A percentile compares a stretch with the other conserved stretches of the same genome.
These are phyloP conservation scores for Aurantiochytrium sp. DNA, from an alignment of 108 stramenopile species.

Conservation along the genomic window DNA sequence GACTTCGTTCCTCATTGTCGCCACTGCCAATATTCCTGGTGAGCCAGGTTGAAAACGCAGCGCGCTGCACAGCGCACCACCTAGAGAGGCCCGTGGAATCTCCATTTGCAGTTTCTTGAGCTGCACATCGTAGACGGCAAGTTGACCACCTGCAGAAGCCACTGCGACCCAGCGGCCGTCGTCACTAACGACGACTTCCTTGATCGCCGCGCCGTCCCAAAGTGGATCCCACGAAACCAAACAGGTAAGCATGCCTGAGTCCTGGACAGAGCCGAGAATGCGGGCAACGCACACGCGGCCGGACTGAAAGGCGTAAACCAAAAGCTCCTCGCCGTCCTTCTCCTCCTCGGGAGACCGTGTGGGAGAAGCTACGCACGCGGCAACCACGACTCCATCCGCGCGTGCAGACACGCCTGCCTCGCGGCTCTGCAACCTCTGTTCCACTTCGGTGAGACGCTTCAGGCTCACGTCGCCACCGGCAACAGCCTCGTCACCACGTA, in stretches of 20 bases:
- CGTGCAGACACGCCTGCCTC: background rate
- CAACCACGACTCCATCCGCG: background rate
- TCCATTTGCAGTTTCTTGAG: background rate
- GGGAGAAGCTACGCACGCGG: background rate
- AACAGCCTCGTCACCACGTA: background rate
- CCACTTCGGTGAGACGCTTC: background rate
- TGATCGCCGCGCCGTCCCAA: background rate
- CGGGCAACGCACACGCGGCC: background rate
- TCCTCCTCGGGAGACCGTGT: background rate
- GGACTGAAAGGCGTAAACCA: background rate
- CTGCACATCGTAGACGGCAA: background rate
- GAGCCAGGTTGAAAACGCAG: background rate
- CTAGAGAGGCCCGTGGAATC: background rate
- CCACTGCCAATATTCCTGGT: background rate
- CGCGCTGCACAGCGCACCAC: background rate
- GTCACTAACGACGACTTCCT: background rate
- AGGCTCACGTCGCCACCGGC: background rate
- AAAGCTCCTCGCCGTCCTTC: background rate
- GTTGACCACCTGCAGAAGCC: background rate
- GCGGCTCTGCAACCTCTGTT: background rate
- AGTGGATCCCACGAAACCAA: background rate
- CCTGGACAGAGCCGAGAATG: background rate
- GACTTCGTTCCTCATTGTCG: background rate
- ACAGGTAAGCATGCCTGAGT: no score
- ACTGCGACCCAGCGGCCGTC: background rate